Conservation (phyloP, 257 asterid genomes). For the Nemophila menziesii region DNA sequence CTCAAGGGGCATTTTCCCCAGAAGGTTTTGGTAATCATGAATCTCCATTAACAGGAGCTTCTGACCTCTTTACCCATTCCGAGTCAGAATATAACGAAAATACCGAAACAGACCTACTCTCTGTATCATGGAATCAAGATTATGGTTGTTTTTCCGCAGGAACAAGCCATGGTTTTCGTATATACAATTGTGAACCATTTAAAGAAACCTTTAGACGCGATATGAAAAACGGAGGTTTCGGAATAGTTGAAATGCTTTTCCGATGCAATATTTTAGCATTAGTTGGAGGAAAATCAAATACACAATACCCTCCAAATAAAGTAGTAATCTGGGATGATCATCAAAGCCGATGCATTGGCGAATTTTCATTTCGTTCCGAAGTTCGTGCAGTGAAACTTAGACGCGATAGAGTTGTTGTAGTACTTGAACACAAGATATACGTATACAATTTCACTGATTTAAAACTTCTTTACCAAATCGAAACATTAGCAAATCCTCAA, state of each 20-base stretch:
- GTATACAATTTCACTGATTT: conserved; percentile 75
- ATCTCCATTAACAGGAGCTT: conserved; percentile 28
- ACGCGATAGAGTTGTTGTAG: conserved; percentile 70
- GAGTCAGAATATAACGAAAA: conserved; percentile 36
- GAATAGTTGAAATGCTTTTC: conserved; percentile 85
- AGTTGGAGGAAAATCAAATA: conserved; percentile 61
- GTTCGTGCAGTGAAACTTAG: conserved; percentile 78
- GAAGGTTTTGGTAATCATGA: conserved; percentile 37
- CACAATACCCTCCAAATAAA: conserved; percentile 81
- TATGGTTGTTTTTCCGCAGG: conserved; percentile 92
- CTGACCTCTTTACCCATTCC: conserved; percentile 33
- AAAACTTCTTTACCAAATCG: conserved; percentile 89
- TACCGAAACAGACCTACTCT: conserved; percentile 56
- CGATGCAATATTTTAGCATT: conserved; percentile 86
- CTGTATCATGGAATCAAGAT: conserved; percentile 93
- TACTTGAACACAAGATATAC: conserved; percentile 88
- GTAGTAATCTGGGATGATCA: conserved; percentile 96
- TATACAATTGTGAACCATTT: conserved; percentile 74
- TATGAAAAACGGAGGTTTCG: conserved; percentile 76
- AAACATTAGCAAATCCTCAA: conserved; percentile 66
- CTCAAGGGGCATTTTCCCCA: conserved; percentile 36
- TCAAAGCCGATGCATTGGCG: conserved; percentile 84
- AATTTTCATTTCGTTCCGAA: conserved; percentile 85
- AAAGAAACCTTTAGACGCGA: conserved; percentile 91
- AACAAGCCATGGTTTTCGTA: conserved; percentile 73